Base-by-base conservation (phyloP, 495 filamentous ascomycete species). In the Penicillium pancosmium region DNA sequence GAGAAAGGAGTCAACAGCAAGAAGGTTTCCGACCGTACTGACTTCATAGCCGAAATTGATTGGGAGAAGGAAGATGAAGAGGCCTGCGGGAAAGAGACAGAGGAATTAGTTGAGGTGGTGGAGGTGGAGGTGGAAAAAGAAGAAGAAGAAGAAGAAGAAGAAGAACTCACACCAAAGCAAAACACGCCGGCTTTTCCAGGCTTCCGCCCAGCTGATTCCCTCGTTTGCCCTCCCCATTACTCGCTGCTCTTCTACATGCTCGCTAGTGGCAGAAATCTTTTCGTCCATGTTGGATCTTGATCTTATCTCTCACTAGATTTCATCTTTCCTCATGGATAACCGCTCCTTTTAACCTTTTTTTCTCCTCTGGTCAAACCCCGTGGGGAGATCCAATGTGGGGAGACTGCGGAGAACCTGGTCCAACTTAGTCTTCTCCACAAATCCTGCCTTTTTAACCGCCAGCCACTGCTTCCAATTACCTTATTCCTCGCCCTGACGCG, bases 31-130 rank as follows among this genome's bases (percentile, higher is more conserved):
- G 40, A 44, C 40, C 2, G 40, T 44, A 18, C 40, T 44, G n/a
- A 44, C 40, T 44, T 44, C 40, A 18, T 44, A 44, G n/a, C 40
- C 40, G 40, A 44, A 44, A 16, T 44, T 44, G 40, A 44, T 44
- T n/a, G 40, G 40, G 8, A 23, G 19, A 18, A 47, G 44, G 10
- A 47, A 47, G 44, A 47, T 47, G 13, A 47, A 47, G 3, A 47
- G 13, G 19, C 40, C 40, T 44, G 40, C 1, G 7, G 4, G 19
- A 5, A 21, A 21, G 19, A 47, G 23, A 23, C 2, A 23, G 23
- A 23, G 23, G 18, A 2, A 11, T 21, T 2, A 47, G 44, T 12
- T 6, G 44, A 11, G 9, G 5, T 23, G 19, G 18, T 21, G 19
- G 19, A 47, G 19, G 16, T 12, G 16, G 19, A 23, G 44, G 4